Conservation (phyloP, 257 asterid genomes). For the Solanum pinnatisectum region DNA sequence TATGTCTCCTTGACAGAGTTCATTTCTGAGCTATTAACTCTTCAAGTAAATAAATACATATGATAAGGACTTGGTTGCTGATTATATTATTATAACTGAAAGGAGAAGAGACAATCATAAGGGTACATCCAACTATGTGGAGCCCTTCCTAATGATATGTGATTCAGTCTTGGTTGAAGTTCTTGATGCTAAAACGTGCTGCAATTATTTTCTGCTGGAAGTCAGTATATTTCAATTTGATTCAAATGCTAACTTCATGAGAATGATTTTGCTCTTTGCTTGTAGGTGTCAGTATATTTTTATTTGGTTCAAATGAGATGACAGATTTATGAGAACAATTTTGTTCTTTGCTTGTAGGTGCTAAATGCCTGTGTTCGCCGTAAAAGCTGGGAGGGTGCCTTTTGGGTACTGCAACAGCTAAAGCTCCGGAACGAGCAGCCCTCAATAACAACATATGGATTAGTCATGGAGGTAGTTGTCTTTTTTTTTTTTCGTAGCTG, state of each 20-base stretch:
- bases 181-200: background rate
- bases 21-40: background rate
- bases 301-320: background rate
- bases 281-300: slow-evolving; percentile 27
- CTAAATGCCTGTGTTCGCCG: slow-evolving; percentile 85
- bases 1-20: background rate
- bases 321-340: background rate
- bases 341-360: slow-evolving; percentile 35
- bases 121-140: background rate
- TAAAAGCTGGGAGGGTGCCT: slow-evolving; percentile 93
- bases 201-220: background rate
- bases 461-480: slow-evolving; percentile 78
- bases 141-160: background rate
- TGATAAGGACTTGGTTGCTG: background rate
- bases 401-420: slow-evolving; percentile 93
- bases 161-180: background rate
- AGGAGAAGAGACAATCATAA: background rate
- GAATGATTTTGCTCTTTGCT: background rate
- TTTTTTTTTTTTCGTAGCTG: background rate
- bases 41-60: background rate
- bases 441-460: slow-evolving; percentile 75
- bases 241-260: background rate
- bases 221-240: background rate
- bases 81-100: background rate
- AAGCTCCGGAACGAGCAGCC: slow-evolving; percentile 51